Percentiles rank a stretch among this genome's conserved stretches.
phyloP scores from a whole-genome alignment of 192 early-diverging fungal genomes.

The Coemansia sp. region DNA sequence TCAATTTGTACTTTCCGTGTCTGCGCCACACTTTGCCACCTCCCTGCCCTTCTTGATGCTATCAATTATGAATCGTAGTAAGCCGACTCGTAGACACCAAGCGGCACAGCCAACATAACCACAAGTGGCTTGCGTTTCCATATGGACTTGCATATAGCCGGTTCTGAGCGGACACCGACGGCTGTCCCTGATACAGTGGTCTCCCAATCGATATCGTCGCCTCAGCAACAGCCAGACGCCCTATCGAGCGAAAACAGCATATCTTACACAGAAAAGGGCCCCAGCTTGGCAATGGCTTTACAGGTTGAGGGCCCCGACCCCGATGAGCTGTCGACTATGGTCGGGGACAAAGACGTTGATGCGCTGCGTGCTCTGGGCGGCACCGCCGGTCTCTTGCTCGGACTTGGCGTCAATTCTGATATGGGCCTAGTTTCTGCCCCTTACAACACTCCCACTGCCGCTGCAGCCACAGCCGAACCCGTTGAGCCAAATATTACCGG shows the following conservation, averaged over 20 bases:
- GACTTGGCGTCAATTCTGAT: slow-evolving; percentile 28
- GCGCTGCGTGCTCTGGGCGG: slow-evolving; percentile 43
- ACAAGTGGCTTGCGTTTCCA: background rate
- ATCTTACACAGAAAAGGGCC: slow-evolving; percentile 3
- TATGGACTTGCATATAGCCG: slow-evolving; percentile 6
- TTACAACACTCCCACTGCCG: background rate
- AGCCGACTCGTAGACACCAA: background rate
- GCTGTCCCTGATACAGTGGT: background rate
- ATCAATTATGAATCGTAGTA: slow-evolving; percentile 4
- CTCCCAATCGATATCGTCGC: slow-evolving; percentile 6
- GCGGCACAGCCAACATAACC: background rate
- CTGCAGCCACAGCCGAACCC: background rate
- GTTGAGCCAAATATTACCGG: background rate
- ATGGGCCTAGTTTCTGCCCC: slow-evolving; percentile 26
- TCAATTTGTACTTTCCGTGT: background rate
- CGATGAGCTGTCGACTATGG: slow-evolving; percentile 35
- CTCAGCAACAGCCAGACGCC: background rate
- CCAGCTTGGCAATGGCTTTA: background rate
- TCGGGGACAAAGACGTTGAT: slow-evolving; percentile 40
- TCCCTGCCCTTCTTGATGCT: background rate
- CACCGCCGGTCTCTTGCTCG: slow-evolving; percentile 29
- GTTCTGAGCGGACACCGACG: background rate
- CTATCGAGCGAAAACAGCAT: slow-evolving; percentile 1
- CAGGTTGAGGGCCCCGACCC: slow-evolving; percentile 13
- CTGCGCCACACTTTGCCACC: slow-evolving; percentile 9